Evolutionary conservation across 148 eudicot species (phyloP), one percentile per base, ranked within the genome.

Genomic region (Nepenthes gracilis): DNA sequence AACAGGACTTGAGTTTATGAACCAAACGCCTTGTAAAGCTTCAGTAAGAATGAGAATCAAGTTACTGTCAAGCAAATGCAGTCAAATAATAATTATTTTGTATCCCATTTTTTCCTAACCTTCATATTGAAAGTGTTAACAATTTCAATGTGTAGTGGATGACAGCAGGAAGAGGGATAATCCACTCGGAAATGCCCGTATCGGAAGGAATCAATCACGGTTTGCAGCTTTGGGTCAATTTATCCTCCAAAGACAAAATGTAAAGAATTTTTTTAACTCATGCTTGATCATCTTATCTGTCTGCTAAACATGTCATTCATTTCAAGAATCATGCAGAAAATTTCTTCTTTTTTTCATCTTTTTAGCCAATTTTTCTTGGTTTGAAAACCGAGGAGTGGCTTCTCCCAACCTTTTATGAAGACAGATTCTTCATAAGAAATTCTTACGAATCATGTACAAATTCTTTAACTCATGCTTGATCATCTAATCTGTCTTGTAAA

Each of bases 141-240:
- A 1, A 33, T 10, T 34, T 15, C n/a, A 23, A 11, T 13, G 12
- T 64, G 73, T 82, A 93, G 91, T 93, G 98, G 98, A 93, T 93
- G 98, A 93, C 96, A 33, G 98, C 98, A 51, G 98, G 98, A 49
- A 82, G 96, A 77, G 98, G 98, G 23, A 93, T 93, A 38, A 70
- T 93, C 61, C 98, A 93, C 67, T 93, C 98, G 4, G 98, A 93
- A 68, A 88, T 93, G 98, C 98, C 98, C 12, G 91, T 83, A 45
- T 88, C 74, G 7, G 85, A 76, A 51, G 96, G 95, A 48, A 64
- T 76, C 45, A 82, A 86, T 70, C 79, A n/a, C 59, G 98, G 98
- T 52, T 72, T 93, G 58, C 98, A 93, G 66, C 82, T 93, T 2
- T 93, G 98, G 96, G 79, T 93, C 77, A 93, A 93, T 74, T 81